Evolutionary conservation across 495 filamentous ascomycete species (phyloP), one percentile per base, ranked within the genome.

Genomic region (Platismatia glauca): DNA sequence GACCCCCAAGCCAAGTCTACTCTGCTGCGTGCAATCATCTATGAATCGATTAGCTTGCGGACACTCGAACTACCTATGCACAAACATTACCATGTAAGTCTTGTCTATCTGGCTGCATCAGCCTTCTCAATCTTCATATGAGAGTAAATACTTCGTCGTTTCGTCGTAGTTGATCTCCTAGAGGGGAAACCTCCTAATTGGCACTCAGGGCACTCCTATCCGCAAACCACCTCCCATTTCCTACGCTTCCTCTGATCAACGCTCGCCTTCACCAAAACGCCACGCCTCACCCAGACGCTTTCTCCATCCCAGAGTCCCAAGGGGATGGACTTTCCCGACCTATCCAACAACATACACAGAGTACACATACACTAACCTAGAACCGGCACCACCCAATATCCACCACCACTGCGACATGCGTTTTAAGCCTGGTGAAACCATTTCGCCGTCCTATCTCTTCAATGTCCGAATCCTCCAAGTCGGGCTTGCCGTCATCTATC

Each of bases 391-490:
- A 41, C 11, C 50, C 15, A 16, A 46, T 9, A 46, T 41, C 38
- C 20, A 52, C 50, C 12, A 56, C 58, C 18, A 34, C 13, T 43
- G 39, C 50, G 35, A 55, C 9, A 29, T 18, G 27, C n/a, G 12
- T 43, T 34, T 43, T 27, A 44, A 15, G 22, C 18, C 48, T 22
- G 11, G 35, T 18, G 35, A 20, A 1, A 29, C 27, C 15, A 29
- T 41, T 33, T 41, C 59, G 29, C 59, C 50, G 18, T 31, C 27
- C 24, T 55, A 61, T 38, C 48, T 62, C 20, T 62, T 55, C 29
- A 56, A 44, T 12, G 43, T 44, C 55, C 63, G 56, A 15, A 38
- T 63, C 38, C 18, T 58, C 34, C 65, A 67, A 44, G 43, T 61
- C 20, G 29, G 53, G 41, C 29, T 68, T 27, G 55, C 62, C 12